phyloP scores from a whole-genome alignment of 2,329 filamentous ascomycete genomes.

The Ramularia collo-cygni region DNA sequence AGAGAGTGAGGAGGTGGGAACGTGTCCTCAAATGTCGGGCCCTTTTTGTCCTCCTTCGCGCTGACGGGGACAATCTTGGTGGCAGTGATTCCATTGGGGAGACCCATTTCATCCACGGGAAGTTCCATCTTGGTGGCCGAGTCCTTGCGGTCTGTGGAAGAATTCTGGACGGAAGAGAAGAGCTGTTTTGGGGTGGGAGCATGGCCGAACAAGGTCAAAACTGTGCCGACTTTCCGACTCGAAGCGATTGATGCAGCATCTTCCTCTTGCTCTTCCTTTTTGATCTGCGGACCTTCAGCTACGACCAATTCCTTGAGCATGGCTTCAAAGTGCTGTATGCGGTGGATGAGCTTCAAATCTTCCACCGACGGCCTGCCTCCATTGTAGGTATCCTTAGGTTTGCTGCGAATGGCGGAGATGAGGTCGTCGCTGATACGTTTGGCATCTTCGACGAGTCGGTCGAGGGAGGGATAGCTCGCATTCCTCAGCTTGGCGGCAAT shows the following conservation, averaged over 20 bases:
- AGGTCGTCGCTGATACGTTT: constrained; percentile 35
- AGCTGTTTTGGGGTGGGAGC: constrained; percentile 68
- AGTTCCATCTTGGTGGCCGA: constrained; percentile 27
- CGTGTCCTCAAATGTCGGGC: constrained; percentile 63
- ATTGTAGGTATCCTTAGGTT: constrained; percentile 17
- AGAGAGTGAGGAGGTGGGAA: constrained; percentile 63
- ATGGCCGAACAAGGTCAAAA: constrained; percentile 71
- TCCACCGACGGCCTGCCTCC: constrained; percentile 29
- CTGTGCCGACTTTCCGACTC: constrained; percentile 42
- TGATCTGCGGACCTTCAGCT: constrained; percentile 20
- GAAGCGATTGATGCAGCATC: constrained; percentile 1
- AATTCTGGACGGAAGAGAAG: constrained; percentile 70
- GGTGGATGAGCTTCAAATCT: constrained; percentile 31
- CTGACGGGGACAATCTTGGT: constrained; percentile 57
- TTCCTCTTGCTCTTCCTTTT: constrained; percentile 15
- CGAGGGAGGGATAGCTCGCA: constrained; percentile 36
- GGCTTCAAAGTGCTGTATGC: constrained; percentile 24
- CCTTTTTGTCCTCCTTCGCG: constrained; percentile 38
- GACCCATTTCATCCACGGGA: constrained; percentile 52
- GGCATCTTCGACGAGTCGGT: constrained; percentile 39
- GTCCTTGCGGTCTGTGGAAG: constrained; percentile 8
- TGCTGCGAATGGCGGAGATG: constrained; percentile 27
- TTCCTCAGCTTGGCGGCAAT: constrained; percentile 35
- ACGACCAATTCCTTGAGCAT: constrained; percentile 24
- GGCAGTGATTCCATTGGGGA: constrained; percentile 69